Percentiles rank a stretch among this genome's conserved stretches.
Evolutionary conservation across 2,329 filamentous ascomycete genomes (phyloP).

Genomic region (Lasiodiplodia hormozganensis): DNA sequence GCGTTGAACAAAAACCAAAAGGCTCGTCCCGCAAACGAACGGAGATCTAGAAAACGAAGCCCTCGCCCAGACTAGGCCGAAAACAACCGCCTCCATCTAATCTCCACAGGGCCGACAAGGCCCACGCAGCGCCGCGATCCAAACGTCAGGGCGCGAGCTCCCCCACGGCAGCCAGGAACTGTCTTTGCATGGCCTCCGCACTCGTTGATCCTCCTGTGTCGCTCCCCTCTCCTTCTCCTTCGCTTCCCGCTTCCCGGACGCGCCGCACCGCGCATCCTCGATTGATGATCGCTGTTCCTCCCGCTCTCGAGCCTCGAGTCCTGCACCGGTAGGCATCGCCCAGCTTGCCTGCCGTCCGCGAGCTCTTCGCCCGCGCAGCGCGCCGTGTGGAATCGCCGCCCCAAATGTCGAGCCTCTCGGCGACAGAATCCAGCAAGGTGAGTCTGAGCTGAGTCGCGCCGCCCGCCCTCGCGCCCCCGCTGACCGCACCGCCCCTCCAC

Average conservation of each 20-base stretch:
- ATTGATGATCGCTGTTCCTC: slow-evolving; percentile 20
- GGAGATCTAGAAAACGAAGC: slow-evolving; percentile 22
- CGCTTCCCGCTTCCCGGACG: background rate
- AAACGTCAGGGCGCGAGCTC: slow-evolving; percentile 24
- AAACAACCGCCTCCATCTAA: slow-evolving; percentile 19
- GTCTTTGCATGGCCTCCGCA: slow-evolving; percentile 26
- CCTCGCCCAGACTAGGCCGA: slow-evolving; percentile 21
- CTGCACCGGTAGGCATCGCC: slow-evolving; percentile 11
- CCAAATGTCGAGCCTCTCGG: slow-evolving; percentile 28
- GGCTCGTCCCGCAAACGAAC: slow-evolving; percentile 26
- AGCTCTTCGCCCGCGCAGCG: background rate
- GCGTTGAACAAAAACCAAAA: slow-evolving; percentile 13
- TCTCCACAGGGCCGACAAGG: slow-evolving; percentile 26
- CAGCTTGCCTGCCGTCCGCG: slow-evolving; percentile 3
- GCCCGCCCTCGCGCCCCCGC: slow-evolving; percentile 1
- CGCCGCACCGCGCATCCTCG: slow-evolving; percentile 4
- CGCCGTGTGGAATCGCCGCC: slow-evolving; percentile 8
- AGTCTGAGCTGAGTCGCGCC: slow-evolving; percentile 22
- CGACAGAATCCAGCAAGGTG: slow-evolving; percentile 22
- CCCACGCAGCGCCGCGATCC: slow-evolving; percentile 14
- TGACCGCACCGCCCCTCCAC: slow-evolving; percentile 24
- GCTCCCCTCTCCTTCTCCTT: slow-evolving; percentile 5
- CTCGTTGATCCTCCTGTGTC: slow-evolving; percentile 23
- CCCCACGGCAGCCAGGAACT: slow-evolving; percentile 13
- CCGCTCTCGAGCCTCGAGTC: background rate